Conservation (phyloP, 2,329 filamentous ascomycete genomes). For the Talaromyces sp. region DNA sequence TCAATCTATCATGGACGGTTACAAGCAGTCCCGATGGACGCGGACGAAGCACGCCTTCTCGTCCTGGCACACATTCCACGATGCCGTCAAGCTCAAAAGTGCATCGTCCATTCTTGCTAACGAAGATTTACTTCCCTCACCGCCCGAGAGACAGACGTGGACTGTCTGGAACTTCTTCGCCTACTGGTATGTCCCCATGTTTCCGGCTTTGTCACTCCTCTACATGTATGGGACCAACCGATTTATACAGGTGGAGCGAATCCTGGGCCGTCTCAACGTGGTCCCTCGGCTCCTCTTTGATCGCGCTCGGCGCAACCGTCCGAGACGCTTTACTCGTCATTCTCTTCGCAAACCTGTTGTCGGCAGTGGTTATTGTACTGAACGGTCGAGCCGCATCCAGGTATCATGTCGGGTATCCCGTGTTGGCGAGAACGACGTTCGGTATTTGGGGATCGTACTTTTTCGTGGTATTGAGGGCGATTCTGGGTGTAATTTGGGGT, state of each 20-base stretch:
- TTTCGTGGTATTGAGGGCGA: conserved; percentile 21
- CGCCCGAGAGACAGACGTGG: conserved; percentile 23
- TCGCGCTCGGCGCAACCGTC: conserved; percentile 23
- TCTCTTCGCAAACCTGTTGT: conserved; percentile 24
- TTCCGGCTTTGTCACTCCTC: no score
- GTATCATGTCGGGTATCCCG: conserved; percentile 24
- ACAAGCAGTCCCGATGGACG: conserved; percentile 14
- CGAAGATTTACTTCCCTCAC: conserved; percentile 24
- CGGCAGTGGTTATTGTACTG: conserved; percentile 23
- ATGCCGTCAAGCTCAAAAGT: conserved; percentile 20
- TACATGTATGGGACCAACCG: no score
- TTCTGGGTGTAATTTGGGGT: conserved; percentile 24
- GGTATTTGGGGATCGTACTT: conserved; percentile 23
- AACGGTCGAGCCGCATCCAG: conserved; percentile 21
- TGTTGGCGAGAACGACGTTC: conserved; percentile 21
- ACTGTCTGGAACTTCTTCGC: conserved; percentile 25
- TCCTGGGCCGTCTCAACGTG: conserved; percentile 25
- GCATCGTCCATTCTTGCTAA: conserved; percentile 24
- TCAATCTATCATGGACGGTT: neutral
- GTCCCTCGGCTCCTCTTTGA: conserved; percentile 24
- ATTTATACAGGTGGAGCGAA: conserved; percentile 25
- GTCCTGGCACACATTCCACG: conserved; percentile 20
- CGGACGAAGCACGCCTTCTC: conserved; percentile 19
- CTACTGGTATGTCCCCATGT: conserved; percentile 22
- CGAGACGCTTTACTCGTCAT: conserved; percentile 24